phyloP scores from a whole-genome alignment of 371 early-diverging fungal species.

The Mucor piriformis region DNA sequence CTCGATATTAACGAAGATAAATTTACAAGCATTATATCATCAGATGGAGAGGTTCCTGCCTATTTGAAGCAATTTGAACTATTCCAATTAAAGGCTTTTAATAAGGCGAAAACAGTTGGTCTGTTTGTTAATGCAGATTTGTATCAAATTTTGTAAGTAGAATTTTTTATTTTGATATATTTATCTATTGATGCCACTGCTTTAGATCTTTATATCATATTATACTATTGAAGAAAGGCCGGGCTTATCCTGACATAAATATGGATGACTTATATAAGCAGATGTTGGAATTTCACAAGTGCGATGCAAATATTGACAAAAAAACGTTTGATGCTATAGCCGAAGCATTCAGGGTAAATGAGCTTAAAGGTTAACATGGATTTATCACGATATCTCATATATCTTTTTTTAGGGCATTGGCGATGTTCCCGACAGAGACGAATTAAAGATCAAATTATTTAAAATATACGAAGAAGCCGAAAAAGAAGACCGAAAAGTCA shows the following conservation, averaged over 20 bases:
- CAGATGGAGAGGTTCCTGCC: slow-evolving; percentile 9
- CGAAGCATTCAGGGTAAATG: slow-evolving; percentile 15
- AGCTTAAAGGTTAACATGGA: slow-evolving; percentile 12
- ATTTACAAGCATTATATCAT: slow-evolving; percentile 14
- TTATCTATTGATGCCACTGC: slow-evolving; percentile 13
- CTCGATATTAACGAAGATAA: slow-evolving; percentile 7
- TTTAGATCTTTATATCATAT: slow-evolving; percentile 16
- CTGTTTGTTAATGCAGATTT: slow-evolving; percentile 7
- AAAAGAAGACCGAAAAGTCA: slow-evolving; percentile 14
- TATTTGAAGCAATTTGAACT: slow-evolving; percentile 13
- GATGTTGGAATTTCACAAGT: slow-evolving; percentile 5
- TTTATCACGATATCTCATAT: slow-evolving; percentile 13
- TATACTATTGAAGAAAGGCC: slow-evolving; percentile 11
- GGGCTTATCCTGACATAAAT: slow-evolving; percentile 7
- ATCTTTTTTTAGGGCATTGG: slow-evolving; percentile 16
- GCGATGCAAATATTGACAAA: slow-evolving; percentile 19
- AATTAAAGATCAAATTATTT: slow-evolving; percentile 18
- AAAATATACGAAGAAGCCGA: slow-evolving; percentile 14
- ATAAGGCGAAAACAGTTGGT: slow-evolving; percentile 14
- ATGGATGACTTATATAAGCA: slow-evolving; percentile 8
- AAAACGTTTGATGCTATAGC: slow-evolving; percentile 18
- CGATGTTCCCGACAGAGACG: slow-evolving; percentile 14
- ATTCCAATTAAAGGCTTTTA: slow-evolving; percentile 7
- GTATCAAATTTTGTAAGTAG: slow-evolving; percentile 11
- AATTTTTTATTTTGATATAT: slow-evolving; percentile 15